Evolutionary conservation across 768 basidiomycete genomes (phyloP).

Genomic region (Lactarius deliciosus): DNA sequence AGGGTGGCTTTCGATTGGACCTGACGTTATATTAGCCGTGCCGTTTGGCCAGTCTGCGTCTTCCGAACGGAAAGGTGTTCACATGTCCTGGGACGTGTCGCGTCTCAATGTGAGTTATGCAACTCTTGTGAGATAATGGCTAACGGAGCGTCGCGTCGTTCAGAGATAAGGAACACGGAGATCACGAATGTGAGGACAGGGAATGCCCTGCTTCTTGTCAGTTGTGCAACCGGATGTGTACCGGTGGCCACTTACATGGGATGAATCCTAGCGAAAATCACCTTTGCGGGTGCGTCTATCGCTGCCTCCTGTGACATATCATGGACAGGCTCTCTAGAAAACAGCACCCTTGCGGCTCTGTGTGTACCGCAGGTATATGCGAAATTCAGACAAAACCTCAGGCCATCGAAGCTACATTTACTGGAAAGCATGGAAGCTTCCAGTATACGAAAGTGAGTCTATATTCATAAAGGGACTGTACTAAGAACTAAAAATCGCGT

Average conservation of each 20-base stretch:
- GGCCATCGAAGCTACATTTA: slow-evolving; percentile 60
- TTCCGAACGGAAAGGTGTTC: neutral
- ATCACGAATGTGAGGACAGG: slow-evolving; percentile 50
- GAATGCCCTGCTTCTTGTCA: slow-evolving; percentile 52
- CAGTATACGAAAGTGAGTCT: slow-evolving; percentile 57
- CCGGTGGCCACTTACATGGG: slow-evolving; percentile 51
- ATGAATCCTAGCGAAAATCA: slow-evolving; percentile 43
- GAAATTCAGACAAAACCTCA: slow-evolving; percentile 58
- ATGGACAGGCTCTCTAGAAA: slow-evolving; percentile 39
- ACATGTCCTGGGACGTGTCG: slow-evolving; percentile 10
- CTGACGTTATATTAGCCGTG: slow-evolving; percentile 8
- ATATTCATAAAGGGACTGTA: too few relatives aligned
- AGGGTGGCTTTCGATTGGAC: slow-evolving; percentile 26
- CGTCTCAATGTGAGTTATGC: slow-evolving; percentile 6
- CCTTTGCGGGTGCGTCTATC: slow-evolving; percentile 52
- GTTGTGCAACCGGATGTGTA: slow-evolving; percentile 55
- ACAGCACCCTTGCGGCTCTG: slow-evolving; percentile 45
- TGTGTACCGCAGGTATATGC: slow-evolving; percentile 53
- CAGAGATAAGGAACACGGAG: slow-evolving; percentile 46
- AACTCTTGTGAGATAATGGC: neutral
- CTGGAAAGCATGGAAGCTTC: slow-evolving; percentile 56
- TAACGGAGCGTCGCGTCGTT: neutral
- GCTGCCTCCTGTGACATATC: neutral
- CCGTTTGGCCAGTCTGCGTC: neutral
- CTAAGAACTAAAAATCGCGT: too few relatives aligned